Evolutionary conservation across 1,139 yeast species (phyloP), one percentile per base, ranked within the genome.

Genomic region (Candida tropicalis): DNA sequence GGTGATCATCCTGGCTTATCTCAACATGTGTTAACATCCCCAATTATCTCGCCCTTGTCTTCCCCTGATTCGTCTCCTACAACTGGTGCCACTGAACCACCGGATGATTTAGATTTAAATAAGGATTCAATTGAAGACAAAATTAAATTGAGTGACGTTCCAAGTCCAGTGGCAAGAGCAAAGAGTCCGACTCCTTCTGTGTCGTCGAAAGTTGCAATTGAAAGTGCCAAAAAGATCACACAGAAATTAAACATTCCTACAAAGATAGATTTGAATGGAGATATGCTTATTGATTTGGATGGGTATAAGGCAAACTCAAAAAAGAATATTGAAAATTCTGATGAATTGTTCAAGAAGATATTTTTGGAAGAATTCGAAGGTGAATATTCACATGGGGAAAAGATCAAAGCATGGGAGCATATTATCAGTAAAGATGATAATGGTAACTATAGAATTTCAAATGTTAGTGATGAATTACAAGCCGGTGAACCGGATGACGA

Each of bases 241-340:
- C 75, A 79, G 52, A 81, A 78, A 57, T 74, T 90, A 53, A 88
- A 90, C 55, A 91, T 93, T 32, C 97, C 98, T 1, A 84, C 95
- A 16, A 89, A 84, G 53, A 79, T 91, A 34, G 96, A 89, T 51
- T 84, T 86, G 51, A 88, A 89, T 56, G 99, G 99, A 10, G 97
- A 91, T 59, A 76, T 95, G 57, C 80, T 91, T 38, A 70, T 95
- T 39, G 99, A 95, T 66, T 88, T 93, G 84, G 96, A 90, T 55
- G 99, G 99, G 20, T 95, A 95, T 66, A 93, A 91, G 65, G 87
- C 96, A 26, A 88, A 85, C 53, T 84, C 86, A 28, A 74, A 72
- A 50, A 80, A 82, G 51, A 88, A 85, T 58, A 77, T 82, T 37
- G 82, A 82, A 40, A 81, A 78, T 52, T 79, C 89, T 0, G 89